Evolutionary conservation across 495 filamentous ascomycete species (phyloP), one percentile per base, ranked within the genome.

Genomic region (Polyplosphaeria fusca): DNA sequence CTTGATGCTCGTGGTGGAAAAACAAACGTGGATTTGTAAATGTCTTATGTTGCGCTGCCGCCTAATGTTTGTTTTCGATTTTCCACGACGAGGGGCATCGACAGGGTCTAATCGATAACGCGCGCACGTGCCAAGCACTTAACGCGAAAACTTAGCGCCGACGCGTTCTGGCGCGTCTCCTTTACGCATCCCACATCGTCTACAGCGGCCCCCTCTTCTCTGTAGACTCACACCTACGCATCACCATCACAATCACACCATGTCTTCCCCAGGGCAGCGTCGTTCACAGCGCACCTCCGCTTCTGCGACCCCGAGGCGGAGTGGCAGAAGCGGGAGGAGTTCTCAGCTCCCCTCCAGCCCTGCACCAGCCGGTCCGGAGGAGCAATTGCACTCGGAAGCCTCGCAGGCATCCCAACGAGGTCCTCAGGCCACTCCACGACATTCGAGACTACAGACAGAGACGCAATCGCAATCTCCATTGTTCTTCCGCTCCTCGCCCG

Each of bases 401-500:
- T 60, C 73, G 27, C 61, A 80, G 64, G 67, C 79, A 62, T 73
- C 78, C 68, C 57, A 74, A 65, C 46, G 70, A 67, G 61, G 55
- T 63, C 37, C 77, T 69, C 54, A 76, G 71, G 64, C 55, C 73
- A 66, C 65, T 14, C 68, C 67, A 1, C 63, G 69, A 27, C 48
- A 58, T 39, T 40, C 58, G 0, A 47, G 64, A 35, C 48, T 61
- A 43, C 61, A 61, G 46, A 18, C 49, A 3, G 30, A 7, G 30
- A 25, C 58, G 5, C 68, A 77, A 25, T 84, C 84, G 2, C 93
- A 89, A 2, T 95, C 90, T 23, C 91, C 91, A 24, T 78, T 94
- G 54, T 87, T 89, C 69, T 93, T 84, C 69, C 83, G 84, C 53
- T 93, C 89, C 1, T 91, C 89, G 13, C 86, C 90, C 3, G 78